Evolutionary conservation across 1,139 yeast genomes (phyloP), one percentile per base, ranked within the genome.

Genomic region (Meyerozyma athensensis): DNA sequence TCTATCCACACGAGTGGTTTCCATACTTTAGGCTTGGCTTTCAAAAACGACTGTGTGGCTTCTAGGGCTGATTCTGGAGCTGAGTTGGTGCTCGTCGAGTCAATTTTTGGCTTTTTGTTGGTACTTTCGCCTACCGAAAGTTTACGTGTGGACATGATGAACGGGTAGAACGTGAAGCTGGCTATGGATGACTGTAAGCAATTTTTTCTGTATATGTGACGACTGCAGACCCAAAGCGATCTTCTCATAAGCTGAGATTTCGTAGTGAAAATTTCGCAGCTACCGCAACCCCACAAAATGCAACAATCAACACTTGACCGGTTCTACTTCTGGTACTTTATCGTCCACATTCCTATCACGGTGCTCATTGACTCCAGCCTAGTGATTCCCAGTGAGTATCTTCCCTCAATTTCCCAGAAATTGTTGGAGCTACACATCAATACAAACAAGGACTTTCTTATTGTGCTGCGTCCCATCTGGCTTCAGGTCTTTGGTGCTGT

Each of bases 1-100:
- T 89, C 97, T 19, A 89, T 73, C 97, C 97, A 89, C 4, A 89
- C 94, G 16, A 86, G 59, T 5, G 79, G 73, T 36, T 58, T 54
- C 44, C 42, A 39, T 19, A 42, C 24, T 14, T 26, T 28, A 14
- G 37, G 32, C 8, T 28, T 28, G 6, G 32, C 4, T 9, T 28
- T 28, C 12, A 28, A 9, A 16, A 28, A 6, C 10, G 32, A 8
- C 20, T 28, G 32, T 2, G 32, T 28, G n/a, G 32, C 32, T 14
- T 16, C 14, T 7, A 28, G 20, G 19, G 32, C 20, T 17, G 32
- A 9, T 18, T 28, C 32, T 7, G 10, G 20, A 9, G 9, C 21
- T 5, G 32, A 14, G 5, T 28, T 28, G 9, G 3, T 18, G 9
- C n/a, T 14, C 7, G 14, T 14, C 9, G 10, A 10, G 9, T 28